Conservation (phyloP, 2,329 filamentous ascomycete genomes). For the Fusarium praegraminearum region DNA sequence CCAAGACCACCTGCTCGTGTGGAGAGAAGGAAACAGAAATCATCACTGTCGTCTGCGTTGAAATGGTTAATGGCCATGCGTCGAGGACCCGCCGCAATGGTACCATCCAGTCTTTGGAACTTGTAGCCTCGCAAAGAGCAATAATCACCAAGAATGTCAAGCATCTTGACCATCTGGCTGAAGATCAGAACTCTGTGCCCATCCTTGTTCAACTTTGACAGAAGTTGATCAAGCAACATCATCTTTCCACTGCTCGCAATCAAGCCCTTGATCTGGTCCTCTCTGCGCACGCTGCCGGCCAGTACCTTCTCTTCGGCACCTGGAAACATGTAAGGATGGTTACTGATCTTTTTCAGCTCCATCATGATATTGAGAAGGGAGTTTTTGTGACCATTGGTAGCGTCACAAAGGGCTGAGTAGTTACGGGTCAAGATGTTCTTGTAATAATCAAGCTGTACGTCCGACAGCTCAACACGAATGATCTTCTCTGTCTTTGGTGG, state of each 20-base stretch:
- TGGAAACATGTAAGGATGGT: slow-evolving; percentile 98
- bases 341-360: slow-evolving; percentile 99
- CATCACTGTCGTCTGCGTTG: slow-evolving; percentile 94
- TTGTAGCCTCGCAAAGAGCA: slow-evolving; percentile 92
- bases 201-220: slow-evolving; percentile 92
- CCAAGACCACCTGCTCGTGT: slow-evolving; percentile 97
- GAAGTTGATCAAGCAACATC: slow-evolving; percentile 97
- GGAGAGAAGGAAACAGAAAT: slow-evolving; percentile 96
- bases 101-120: slow-evolving; percentile 95
- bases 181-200: slow-evolving; percentile 97
- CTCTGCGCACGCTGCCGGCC: slow-evolving; percentile 81
- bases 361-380: slow-evolving; percentile 99
- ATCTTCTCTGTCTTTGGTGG: slow-evolving; percentile 99
- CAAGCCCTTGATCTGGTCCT: slow-evolving; percentile 90
- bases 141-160: slow-evolving; percentile 96
- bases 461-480: slow-evolving; percentile 95
- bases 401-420: slow-evolving; percentile 92
- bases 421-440: slow-evolving; percentile 98
- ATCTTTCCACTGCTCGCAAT: slow-evolving; percentile 99
- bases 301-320: slow-evolving; percentile 92
- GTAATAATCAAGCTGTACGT: slow-evolving; percentile 97
- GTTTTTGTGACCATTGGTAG: slow-evolving; percentile 90
- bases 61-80: slow-evolving; percentile 98
- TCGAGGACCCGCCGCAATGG: slow-evolving; percentile 87
- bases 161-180: slow-evolving; percentile 99